Evolutionary conservation across 768 basidiomycete species (phyloP).

Genomic region (Lactarius vividus): DNA sequence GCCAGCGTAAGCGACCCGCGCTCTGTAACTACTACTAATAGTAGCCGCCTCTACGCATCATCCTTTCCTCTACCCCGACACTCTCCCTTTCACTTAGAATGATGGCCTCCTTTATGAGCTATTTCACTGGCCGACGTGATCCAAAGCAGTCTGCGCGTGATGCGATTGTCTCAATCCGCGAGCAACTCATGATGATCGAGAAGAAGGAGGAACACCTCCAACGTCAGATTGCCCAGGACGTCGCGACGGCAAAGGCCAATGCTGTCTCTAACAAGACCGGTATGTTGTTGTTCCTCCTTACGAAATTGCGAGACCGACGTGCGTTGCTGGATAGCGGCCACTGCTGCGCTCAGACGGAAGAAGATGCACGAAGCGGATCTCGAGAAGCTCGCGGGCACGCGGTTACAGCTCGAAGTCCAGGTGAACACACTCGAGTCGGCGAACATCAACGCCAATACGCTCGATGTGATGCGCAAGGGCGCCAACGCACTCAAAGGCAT

Average conservation of each 20-base stretch:
- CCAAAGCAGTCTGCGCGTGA: slow-evolving; percentile 84
- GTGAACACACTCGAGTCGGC: slow-evolving; percentile 96
- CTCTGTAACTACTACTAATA: not conserved
- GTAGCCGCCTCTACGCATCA: not conserved
- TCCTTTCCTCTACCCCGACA: not conserved
- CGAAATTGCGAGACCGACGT: slow-evolving; percentile 3
- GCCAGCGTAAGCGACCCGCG: not conserved
- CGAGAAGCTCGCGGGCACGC: slow-evolving; percentile 78
- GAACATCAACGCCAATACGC: slow-evolving; percentile 96
- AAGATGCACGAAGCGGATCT: slow-evolving; percentile 85
- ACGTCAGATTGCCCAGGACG: slow-evolving; percentile 95
- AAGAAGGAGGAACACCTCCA: slow-evolving; percentile 98
- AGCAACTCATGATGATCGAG: slow-evolving; percentile 95
- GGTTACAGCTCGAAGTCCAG: slow-evolving; percentile 92
- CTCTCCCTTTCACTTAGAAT: not conserved
- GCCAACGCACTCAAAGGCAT: slow-evolving; percentile 86
- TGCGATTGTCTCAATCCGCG: slow-evolving; percentile 88
- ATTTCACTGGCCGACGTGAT: slow-evolving; percentile 82
- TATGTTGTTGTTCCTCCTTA: slow-evolving; percentile 40
- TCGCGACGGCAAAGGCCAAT: slow-evolving; percentile 88
- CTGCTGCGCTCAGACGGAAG: slow-evolving; percentile 88
- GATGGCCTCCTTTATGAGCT: slow-evolving; percentile 61
- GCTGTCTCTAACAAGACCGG: slow-evolving; percentile 91
- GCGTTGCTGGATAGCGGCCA: slow-evolving; percentile 58
- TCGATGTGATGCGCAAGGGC: slow-evolving; percentile 96